A percentile compares a stretch with the other conserved stretches of the same genome.
These are phyloP conservation scores for Populus hybrid DNA, from an alignment of 441 rosid genomes.

Conservation along the genomic window DNA sequence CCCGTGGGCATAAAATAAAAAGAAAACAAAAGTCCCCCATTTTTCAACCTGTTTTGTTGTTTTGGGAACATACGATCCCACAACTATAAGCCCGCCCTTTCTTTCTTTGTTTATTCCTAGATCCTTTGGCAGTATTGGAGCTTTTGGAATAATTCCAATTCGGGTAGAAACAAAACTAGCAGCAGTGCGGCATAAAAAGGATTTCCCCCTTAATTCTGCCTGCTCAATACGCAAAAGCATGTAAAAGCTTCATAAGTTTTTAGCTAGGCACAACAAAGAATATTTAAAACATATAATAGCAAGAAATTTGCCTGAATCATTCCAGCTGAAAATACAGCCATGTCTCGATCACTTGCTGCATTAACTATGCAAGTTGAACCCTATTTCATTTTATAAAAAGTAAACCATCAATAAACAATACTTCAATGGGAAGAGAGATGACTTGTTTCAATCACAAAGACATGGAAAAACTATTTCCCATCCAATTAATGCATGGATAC, in stretches of 20 bases:
- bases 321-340: constrained; percentile 94
- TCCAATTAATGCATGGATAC: background rate
- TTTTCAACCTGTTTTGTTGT: constrained; percentile 84
- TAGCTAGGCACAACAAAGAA: constrained; percentile 15
- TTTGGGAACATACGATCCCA: constrained; percentile 97
- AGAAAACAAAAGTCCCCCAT: constrained; percentile 15
- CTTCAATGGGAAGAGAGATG: background rate
- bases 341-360: constrained; percentile 93
- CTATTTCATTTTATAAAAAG: constrained; percentile 41
- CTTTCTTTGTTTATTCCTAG: constrained; percentile 56
- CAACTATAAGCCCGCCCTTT: constrained; percentile 83
- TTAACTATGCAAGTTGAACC: constrained; percentile 91
- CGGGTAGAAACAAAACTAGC: constrained; percentile 94
- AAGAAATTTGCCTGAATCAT: constrained; percentile 74
- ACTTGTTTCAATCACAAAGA: background rate
- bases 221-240: constrained; percentile 36
- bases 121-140: constrained; percentile 79
- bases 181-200: constrained; percentile 92
- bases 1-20: constrained; percentile 7
- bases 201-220: constrained; percentile 88
- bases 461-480: background rate
- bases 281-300: constrained; percentile 13
- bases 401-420: constrained; percentile 15
- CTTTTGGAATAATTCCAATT: constrained; percentile 79
- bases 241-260: constrained; percentile 10